Evolutionary conservation across 2,329 filamentous ascomycete species (phyloP).

Genomic region (Calonectria multiphialidica): DNA sequence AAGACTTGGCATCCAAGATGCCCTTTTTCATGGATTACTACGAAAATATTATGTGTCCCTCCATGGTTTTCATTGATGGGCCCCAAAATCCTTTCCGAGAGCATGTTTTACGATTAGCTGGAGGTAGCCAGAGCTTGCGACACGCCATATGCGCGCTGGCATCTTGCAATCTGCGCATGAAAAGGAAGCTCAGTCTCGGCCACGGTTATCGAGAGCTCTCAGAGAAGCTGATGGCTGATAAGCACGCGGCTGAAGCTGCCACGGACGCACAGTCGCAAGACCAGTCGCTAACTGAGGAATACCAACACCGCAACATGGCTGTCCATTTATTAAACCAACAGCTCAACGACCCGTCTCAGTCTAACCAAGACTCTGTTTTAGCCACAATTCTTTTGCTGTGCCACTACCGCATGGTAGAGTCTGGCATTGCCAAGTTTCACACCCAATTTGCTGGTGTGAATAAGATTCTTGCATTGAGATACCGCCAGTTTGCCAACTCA

Average conservation of each 20-base stretch:
- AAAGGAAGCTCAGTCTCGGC: constrained; percentile 74
- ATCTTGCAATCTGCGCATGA: constrained; percentile 91
- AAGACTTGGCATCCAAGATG: constrained; percentile 80
- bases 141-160: constrained; percentile 92
- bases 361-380: constrained; percentile 87
- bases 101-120: constrained; percentile 83
- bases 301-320: constrained; percentile 84
- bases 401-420: constrained; percentile 94
- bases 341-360: constrained; percentile 79
- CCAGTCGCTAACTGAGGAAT: constrained; percentile 80
- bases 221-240: constrained; percentile 62
- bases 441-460: constrained; percentile 94
- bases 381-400: constrained; percentile 90
- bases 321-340: constrained; percentile 88
- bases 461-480: constrained; percentile 84
- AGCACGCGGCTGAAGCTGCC: constrained; percentile 57
- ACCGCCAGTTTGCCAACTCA: constrained; percentile 60
- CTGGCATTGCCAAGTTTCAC: constrained; percentile 91
- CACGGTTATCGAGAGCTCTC: constrained; percentile 65
- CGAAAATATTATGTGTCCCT: constrained; percentile 90
- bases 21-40: constrained; percentile 95
- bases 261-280: constrained; percentile 67
- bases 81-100: constrained; percentile 87
- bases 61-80: constrained; percentile 91
- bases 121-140: constrained; percentile 84